Percentiles rank a stretch among this genome's conserved stretches.
These are phyloP conservation scores for Diaporthe citriasiana DNA, from an alignment of 2,329 filamentous ascomycete species.

Conservation along the genomic window DNA sequence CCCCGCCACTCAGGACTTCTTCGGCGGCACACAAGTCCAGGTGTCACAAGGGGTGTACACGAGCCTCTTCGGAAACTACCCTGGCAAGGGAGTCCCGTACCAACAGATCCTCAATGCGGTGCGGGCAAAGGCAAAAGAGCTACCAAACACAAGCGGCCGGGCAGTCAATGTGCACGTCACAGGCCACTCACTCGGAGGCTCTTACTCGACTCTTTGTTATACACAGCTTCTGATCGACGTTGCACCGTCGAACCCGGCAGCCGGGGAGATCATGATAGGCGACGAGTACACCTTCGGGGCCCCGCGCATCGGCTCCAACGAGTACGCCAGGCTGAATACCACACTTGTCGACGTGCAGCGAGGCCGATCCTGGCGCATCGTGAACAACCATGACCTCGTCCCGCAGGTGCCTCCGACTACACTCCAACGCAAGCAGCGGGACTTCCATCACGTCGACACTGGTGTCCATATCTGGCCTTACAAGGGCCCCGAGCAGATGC, in stretches of 20 bases:
- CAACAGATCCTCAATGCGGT: not conserved
- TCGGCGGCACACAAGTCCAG: not conserved
- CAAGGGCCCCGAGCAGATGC: not conserved
- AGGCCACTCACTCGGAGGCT: conserved; percentile 5
- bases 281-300: conserved; percentile 12
- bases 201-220: conserved; percentile 10
- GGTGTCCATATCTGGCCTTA: not conserved
- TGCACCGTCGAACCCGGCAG: not conserved
- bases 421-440: not conserved
- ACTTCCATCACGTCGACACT: conserved; percentile 2
- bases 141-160: not conserved
- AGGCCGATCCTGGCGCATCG: not conserved
- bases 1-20: not conserved
- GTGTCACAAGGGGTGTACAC: conserved; percentile 7
- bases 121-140: not conserved
- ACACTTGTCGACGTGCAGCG: not conserved
- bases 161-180: conserved; percentile 1
- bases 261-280: not conserved
- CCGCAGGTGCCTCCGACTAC: not conserved
- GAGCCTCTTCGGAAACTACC: not conserved
- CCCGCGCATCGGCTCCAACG: conserved; percentile 3
- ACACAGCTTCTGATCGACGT: conserved; percentile 2
- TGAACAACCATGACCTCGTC: conserved; percentile 16
- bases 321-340: not conserved
- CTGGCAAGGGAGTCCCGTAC: not conserved